Percentiles rank a stretch among this genome's conserved stretches.
These are phyloP conservation scores for Ceratobasidium sp. DNA, from an alignment of 1,284 basidiomycete species.

Conservation along the genomic window DNA sequence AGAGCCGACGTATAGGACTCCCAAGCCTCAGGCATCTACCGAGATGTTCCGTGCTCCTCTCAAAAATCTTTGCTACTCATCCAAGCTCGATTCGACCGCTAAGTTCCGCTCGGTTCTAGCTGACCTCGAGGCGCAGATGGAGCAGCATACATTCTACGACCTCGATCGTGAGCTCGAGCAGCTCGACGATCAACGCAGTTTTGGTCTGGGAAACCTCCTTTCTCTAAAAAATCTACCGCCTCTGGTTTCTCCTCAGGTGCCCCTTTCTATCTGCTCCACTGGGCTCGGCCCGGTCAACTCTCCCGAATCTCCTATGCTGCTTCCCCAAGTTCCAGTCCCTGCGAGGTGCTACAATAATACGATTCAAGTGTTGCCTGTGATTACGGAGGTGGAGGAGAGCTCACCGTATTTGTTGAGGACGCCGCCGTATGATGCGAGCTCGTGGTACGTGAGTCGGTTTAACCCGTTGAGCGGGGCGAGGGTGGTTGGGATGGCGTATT, in stretches of 20 bases:
- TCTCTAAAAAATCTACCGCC: no score
- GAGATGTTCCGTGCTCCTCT: neutral
- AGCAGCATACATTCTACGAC: constrained; percentile 2
- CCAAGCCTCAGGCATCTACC: neutral
- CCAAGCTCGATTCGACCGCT: no score
- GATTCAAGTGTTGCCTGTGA: neutral
- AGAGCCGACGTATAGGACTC: neutral
- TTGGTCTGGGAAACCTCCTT: no score
- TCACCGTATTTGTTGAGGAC: neutral
- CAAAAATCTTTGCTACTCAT: neutral
- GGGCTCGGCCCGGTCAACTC: no score
- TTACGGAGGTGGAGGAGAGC: neutral
- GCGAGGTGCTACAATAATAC: neutral
- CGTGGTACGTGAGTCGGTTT: no score
- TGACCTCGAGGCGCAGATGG: neutral
- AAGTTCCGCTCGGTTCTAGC: no score
- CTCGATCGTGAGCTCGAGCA: constrained; percentile 5
- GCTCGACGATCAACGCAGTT: neutral
- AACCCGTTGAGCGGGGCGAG: no score
- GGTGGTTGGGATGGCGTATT: neutral
- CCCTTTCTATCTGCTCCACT: no score
- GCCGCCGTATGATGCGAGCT: neutral
- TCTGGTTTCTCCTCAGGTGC: no score
- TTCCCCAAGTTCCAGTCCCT: neutral
- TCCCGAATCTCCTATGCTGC: neutral